Percentiles rank a stretch among this genome's conserved stretches.
Evolutionary conservation across 257 asterid species (phyloP).

Genomic region (Nyctanthes arbortristis): DNA sequence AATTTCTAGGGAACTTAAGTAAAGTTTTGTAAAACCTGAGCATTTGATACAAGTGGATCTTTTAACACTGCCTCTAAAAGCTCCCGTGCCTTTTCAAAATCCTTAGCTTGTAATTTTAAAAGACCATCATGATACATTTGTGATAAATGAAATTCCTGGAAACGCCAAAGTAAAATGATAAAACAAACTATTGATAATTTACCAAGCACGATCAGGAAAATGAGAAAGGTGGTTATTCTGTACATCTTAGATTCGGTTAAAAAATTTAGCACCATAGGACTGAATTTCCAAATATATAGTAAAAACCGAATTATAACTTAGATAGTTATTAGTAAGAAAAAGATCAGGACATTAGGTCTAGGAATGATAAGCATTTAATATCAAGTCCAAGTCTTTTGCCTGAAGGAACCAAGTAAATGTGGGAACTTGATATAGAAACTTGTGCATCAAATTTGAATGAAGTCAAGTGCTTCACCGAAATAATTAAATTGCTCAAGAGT

Average conservation of each 20-base stretch:
- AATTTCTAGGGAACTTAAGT: slow-evolving; percentile 15
- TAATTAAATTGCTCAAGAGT: neutral
- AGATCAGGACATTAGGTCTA: neutral
- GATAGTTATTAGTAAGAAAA: neutral
- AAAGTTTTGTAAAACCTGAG: slow-evolving; percentile 57
- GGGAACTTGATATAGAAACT: neutral
- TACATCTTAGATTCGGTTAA: neutral
- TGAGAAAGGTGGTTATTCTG: slow-evolving; percentile 2
- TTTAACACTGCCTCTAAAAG: slow-evolving; percentile 73
- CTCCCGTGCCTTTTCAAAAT: slow-evolving; percentile 80
- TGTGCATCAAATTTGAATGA: too few species aligned
- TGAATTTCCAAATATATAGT: slow-evolving; percentile 2
- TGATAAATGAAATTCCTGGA: slow-evolving; percentile 87
- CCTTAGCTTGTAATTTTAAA: slow-evolving; percentile 76
- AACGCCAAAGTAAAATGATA: slow-evolving; percentile 18
- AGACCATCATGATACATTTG: slow-evolving; percentile 95
- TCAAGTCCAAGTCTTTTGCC: neutral
- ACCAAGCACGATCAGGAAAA: neutral
- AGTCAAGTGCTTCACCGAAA: neutral
- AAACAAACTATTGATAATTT: neutral
- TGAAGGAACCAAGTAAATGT: neutral
- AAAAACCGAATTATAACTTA: neutral
- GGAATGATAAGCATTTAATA: neutral
- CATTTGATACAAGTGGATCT: slow-evolving; percentile 81
- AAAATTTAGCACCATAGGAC: slow-evolving; percentile 10